Evolutionary conservation across 2,329 filamentous ascomycete genomes (phyloP).

Genomic region (Ilyonectria mors-panacis): DNA sequence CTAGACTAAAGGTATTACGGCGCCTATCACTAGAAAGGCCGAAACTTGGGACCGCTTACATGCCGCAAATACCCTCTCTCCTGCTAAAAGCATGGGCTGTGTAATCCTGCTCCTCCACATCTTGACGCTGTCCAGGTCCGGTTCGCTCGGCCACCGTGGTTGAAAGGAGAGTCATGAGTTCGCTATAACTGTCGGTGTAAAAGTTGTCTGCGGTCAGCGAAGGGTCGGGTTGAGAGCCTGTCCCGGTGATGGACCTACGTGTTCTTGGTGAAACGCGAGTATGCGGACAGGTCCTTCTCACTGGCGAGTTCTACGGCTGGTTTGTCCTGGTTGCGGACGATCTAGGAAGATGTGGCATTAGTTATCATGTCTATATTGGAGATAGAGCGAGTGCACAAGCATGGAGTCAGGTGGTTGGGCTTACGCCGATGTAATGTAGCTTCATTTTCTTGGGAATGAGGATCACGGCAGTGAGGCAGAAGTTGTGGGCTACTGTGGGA

Average conservation of each 20-base stretch:
- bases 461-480: too few relatives aligned
- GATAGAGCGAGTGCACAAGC: too few relatives aligned
- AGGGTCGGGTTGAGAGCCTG: slow-evolving; percentile 10
- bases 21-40: neutral
- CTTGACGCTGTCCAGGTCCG: slow-evolving; percentile 82
- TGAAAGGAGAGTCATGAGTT: slow-evolving; percentile 87
- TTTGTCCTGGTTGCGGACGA: slow-evolving; percentile 84
- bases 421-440: slow-evolving; percentile 88
- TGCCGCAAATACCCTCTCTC: slow-evolving; percentile 80
- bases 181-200: slow-evolving; percentile 58
- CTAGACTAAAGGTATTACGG: neutral
- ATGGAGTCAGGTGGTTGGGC: neutral
- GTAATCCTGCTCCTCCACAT: slow-evolving; percentile 86
- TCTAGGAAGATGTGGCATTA: slow-evolving; percentile 62
- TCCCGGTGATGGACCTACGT: slow-evolving; percentile 64
- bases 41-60: slow-evolving; percentile 51
- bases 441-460: slow-evolving; percentile 70
- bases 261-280: slow-evolving; percentile 83
- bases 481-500: too few relatives aligned
- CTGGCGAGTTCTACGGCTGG: slow-evolving; percentile 82
- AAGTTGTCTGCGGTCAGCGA: neutral
- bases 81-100: slow-evolving; percentile 84
- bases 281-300: slow-evolving; percentile 83
- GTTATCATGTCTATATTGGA: slow-evolving; percentile 13
- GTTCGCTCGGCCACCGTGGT: slow-evolving; percentile 91